Percentiles rank a stretch among this genome's conserved stretches.
These are phyloP conservation scores for Inonotus hispidus DNA, from an alignment of 1,284 basidiomycete genomes.

Conservation along the genomic window DNA sequence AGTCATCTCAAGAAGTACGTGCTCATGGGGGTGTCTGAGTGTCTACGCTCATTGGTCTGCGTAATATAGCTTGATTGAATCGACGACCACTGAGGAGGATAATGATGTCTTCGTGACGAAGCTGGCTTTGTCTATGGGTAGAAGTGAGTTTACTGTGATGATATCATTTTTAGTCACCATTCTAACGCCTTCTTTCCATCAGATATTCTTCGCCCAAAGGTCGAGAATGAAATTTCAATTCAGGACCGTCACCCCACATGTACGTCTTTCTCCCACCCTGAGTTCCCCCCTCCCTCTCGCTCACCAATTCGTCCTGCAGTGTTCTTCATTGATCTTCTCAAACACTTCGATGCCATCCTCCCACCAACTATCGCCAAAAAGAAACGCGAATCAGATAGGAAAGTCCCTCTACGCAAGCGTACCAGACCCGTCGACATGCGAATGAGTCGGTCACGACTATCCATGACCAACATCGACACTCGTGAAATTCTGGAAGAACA, in stretches of 20 bases:
- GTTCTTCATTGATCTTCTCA: constrained; percentile 80
- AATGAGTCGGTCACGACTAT: constrained; percentile 54
- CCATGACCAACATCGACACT: constrained; percentile 34
- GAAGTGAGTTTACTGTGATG: constrained; percentile 42
- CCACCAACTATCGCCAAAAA: constrained; percentile 80
- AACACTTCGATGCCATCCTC: constrained; percentile 70
- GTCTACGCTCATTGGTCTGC: constrained; percentile 1
- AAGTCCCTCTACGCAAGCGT: constrained; percentile 76
- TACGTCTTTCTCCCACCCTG: constrained; percentile 35
- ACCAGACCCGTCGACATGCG: constrained; percentile 89
- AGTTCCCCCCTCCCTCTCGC: background rate
- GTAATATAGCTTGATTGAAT: constrained; percentile 54
- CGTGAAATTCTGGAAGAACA: constrained; percentile 37
- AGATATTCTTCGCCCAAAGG: constrained; percentile 68
- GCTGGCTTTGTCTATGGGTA: constrained; percentile 79
- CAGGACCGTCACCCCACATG: constrained; percentile 80
- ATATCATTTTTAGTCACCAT: constrained; percentile 28
- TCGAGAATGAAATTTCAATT: constrained; percentile 77
- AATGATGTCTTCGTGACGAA: constrained; percentile 81
- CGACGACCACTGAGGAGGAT: constrained; percentile 63
- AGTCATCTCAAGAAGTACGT: constrained; percentile 72
- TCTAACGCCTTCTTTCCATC: background rate
- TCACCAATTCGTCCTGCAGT: constrained; percentile 34
- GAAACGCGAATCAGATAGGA: constrained; percentile 80
- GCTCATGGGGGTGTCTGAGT: background rate